phyloP scores from a whole-genome alignment of 228 moss, liverwort and hornwort genomes.

The Sphagnum fallax region DNA sequence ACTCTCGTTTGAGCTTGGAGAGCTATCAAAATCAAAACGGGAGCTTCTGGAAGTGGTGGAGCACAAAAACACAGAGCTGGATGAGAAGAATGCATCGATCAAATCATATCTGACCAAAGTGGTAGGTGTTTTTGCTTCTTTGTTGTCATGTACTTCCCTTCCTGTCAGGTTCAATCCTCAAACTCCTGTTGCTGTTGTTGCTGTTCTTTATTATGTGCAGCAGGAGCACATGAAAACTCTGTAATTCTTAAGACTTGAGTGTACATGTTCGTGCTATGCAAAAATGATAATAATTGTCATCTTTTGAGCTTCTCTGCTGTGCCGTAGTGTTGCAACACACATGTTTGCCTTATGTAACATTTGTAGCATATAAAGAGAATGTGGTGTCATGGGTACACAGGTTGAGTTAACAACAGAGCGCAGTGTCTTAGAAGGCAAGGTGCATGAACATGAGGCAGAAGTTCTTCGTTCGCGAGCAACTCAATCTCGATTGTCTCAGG shows the following conservation, averaged over 20 bases:
- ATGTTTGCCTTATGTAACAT: too few relatives aligned
- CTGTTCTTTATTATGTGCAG: too few relatives aligned
- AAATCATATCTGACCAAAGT: slow-evolving; percentile 79
- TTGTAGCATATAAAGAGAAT: too few relatives aligned
- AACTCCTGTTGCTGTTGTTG: too few relatives aligned
- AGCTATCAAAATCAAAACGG: slow-evolving; percentile 66
- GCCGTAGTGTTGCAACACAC: too few relatives aligned
- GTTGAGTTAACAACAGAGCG: slow-evolving; percentile 86
- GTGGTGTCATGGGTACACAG: slow-evolving; percentile 21
- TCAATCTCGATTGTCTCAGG: slow-evolving; percentile 71
- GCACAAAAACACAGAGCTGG: slow-evolving; percentile 81
- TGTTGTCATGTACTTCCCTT: background rate
- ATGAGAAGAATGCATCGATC: slow-evolving; percentile 81
- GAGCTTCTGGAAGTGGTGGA: slow-evolving; percentile 74
- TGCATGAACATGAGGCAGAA: slow-evolving; percentile 82
- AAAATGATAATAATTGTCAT: too few relatives aligned
- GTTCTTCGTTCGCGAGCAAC: slow-evolving; percentile 53
- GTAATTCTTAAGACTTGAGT: too few relatives aligned
- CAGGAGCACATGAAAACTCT: too few relatives aligned
- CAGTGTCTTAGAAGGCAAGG: slow-evolving; percentile 68
- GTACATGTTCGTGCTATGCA: too few relatives aligned
- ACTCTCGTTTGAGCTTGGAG: slow-evolving; percentile 63
- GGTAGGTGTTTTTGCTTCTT: slow-evolving; percentile 22
- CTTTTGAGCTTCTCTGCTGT: too few relatives aligned
- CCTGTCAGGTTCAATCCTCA: too few relatives aligned